Conservation (phyloP, 2,329 filamentous ascomycete genomes). For the Escovopsis weberi region DNA sequence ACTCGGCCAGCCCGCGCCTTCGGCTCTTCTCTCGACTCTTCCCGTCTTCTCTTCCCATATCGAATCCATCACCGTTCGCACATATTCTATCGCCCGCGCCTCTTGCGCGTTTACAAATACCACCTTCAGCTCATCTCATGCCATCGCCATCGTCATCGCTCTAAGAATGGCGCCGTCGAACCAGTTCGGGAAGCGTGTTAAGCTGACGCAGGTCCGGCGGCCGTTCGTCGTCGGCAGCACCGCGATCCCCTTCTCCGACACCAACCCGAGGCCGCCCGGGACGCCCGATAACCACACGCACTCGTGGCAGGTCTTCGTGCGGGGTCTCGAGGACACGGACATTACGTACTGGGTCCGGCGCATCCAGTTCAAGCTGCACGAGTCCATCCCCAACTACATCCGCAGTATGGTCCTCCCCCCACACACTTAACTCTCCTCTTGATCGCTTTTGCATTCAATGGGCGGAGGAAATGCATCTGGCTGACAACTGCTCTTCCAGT, state of each 20-base stretch:
- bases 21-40: neutral
- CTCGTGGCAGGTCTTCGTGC: slow-evolving; percentile 90
- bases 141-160: neutral
- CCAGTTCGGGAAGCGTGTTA: slow-evolving; percentile 46
- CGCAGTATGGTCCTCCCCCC: slow-evolving; percentile 40
- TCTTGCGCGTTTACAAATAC: neutral
- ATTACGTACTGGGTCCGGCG: slow-evolving; percentile 93
- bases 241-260: slow-evolving; percentile 63
- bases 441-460: too few relatives aligned
- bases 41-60: neutral
- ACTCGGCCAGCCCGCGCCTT: slow-evolving; percentile 1
- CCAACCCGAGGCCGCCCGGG: slow-evolving; percentile 61
- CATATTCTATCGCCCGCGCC: neutral
- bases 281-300: slow-evolving; percentile 88
- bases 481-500: slow-evolving; percentile 23
- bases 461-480: too few relatives aligned
- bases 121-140: neutral
- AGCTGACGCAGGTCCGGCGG: slow-evolving; percentile 48
- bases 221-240: slow-evolving; percentile 67
- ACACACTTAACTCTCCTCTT: neutral
- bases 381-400: slow-evolving; percentile 84
- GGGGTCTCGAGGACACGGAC: slow-evolving; percentile 76
- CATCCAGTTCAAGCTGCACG: slow-evolving; percentile 95
- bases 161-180: slow-evolving; percentile 43
- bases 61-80: neutral